A percentile compares a stretch with the other conserved stretches of the same genome.
Conservation (phyloP, 331 rosid genomes). For the Quercus phellos region DNA sequence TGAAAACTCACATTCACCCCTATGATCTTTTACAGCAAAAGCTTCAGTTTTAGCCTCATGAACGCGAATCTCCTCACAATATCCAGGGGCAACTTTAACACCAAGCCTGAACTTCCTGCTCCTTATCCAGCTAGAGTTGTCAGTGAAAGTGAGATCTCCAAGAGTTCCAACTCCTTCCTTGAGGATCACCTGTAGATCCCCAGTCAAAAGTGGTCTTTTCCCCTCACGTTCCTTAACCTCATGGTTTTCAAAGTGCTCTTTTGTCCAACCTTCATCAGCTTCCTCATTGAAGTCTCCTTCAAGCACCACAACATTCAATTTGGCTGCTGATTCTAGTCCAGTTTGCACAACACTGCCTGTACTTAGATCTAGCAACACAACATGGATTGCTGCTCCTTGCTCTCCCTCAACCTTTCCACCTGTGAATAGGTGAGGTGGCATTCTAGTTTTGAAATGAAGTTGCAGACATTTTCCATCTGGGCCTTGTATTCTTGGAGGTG, state of each 20-base stretch:
- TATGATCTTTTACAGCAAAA: constrained; percentile 86
- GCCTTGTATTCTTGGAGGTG: constrained; percentile 40
- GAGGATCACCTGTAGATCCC: constrained; percentile 68
- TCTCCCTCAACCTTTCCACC: constrained; percentile 79
- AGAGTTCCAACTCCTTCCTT: constrained; percentile 86
- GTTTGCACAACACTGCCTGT: constrained; percentile 44
- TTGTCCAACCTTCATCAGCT: constrained; percentile 73
- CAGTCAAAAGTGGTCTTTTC: constrained; percentile 75
- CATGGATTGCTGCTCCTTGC: constrained; percentile 61
- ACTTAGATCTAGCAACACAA: constrained; percentile 43
- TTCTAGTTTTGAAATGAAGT: constrained; percentile 60
- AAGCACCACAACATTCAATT: constrained; percentile 61
- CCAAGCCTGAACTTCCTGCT: constrained; percentile 90
- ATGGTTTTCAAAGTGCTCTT: constrained; percentile 69
- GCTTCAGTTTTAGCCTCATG: constrained; percentile 89
- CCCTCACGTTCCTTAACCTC: constrained; percentile 88
- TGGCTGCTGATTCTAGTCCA: constrained; percentile 57
- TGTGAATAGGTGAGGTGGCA: constrained; percentile 75
- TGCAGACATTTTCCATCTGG: constrained; percentile 41
- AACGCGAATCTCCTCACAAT: constrained; percentile 57
- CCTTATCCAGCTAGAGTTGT: constrained; percentile 84
- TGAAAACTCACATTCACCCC: constrained; percentile 70
- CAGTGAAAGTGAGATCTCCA: constrained; percentile 77
- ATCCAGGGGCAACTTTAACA: constrained; percentile 63
- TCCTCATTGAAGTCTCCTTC: constrained; percentile 86